These are phyloP conservation scores for Metarhizium anisopliae DNA, from an alignment of 2,329 filamentous ascomycete genomes.

Conservation along the genomic window DNA sequence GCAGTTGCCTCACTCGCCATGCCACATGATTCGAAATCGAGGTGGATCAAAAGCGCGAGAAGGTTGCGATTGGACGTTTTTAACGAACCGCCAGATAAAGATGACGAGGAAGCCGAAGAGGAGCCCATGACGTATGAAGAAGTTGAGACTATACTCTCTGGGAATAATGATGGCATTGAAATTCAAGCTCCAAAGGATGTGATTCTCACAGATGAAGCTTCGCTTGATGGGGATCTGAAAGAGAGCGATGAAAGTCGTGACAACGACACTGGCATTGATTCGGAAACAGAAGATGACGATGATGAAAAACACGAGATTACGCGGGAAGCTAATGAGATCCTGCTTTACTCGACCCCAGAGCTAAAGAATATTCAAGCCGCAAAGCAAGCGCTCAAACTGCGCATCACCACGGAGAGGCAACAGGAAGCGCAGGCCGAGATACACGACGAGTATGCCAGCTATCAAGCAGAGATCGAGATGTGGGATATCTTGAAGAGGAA, in stretches of 20 bases:
- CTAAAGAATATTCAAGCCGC: slow-evolving; percentile 27
- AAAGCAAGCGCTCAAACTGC: slow-evolving; percentile 25
- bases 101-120: slow-evolving; percentile 14
- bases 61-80: slow-evolving; percentile 40
- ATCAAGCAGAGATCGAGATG: slow-evolving; percentile 33
- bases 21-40: slow-evolving; percentile 20
- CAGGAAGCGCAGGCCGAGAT: slow-evolving; percentile 36
- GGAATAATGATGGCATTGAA: background rate
- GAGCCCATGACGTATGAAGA: slow-evolving; percentile 32
- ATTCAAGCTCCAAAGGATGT: background rate
- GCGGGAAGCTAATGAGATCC: slow-evolving; percentile 32
- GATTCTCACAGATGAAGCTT: background rate
- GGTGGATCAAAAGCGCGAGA: slow-evolving; percentile 39
- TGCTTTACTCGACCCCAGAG: slow-evolving; percentile 31
- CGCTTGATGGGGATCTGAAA: background rate
- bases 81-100: slow-evolving; percentile 21
- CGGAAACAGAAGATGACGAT: slow-evolving; percentile 12
- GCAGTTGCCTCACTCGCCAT: slow-evolving; percentile 40
- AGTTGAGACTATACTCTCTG: slow-evolving; percentile 30
- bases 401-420: slow-evolving; percentile 30
- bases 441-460: slow-evolving; percentile 29
- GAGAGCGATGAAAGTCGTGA: slow-evolving; percentile 12
- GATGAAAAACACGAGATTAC: slow-evolving; percentile 18
- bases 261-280: slow-evolving; percentile 8
- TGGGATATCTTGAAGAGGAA: slow-evolving; percentile 34